Conservation (phyloP, 192 early-diverging fungal species). For the Coemansia sp. region DNA sequence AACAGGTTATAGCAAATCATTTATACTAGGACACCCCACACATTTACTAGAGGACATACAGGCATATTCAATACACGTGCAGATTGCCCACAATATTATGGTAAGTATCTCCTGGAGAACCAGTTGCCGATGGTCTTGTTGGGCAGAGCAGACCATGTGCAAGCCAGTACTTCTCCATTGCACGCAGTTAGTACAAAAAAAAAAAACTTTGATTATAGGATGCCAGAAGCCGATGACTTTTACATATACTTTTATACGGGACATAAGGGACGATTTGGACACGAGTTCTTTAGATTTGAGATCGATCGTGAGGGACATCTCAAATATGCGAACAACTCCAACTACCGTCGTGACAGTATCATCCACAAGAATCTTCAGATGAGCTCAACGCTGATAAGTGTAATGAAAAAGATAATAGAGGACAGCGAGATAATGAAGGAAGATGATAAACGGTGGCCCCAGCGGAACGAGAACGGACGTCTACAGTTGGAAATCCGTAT, state of each 20-base stretch:
- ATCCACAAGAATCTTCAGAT: conserved; percentile 91
- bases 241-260: conserved; percentile 64
- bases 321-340: conserved; percentile 96
- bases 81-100: no score
- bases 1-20: no score
- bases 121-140: no score
- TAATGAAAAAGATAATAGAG: conserved; percentile 83
- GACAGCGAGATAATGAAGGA: conserved; percentile 94
- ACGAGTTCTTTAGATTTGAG: conserved; percentile 99
- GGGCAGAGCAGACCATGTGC: no score
- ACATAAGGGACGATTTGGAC: conserved; percentile 92
- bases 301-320: conserved; percentile 82
- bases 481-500: conserved; percentile 95
- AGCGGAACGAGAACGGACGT: conserved; percentile 82
- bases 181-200: no score
- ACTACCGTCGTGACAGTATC: conserved; percentile 95
- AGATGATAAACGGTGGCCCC: conserved; percentile 90
- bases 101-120: no score
- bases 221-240: conserved; percentile 25
- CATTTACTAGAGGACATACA: no score
- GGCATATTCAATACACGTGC: no score
- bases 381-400: conserved; percentile 74
- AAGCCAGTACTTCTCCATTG: no score
- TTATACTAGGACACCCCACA: no score
- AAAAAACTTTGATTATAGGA: background rate